These are phyloP conservation scores for Sugiyamaella valdiviana DNA, from an alignment of 805 yeast species.

Conservation along the genomic window DNA sequence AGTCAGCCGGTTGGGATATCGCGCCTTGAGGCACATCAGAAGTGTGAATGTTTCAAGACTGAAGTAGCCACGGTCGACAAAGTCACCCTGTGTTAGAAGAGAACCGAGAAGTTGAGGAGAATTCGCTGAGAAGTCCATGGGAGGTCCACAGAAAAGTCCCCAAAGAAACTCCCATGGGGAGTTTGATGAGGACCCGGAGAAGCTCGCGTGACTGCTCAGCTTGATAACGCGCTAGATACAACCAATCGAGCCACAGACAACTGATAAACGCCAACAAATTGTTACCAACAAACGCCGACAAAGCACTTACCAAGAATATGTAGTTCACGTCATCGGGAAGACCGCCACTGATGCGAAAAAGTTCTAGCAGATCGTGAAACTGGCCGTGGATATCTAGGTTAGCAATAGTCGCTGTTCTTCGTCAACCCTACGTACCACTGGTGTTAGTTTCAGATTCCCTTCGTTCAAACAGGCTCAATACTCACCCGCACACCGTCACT, in stretches of 20 bases:
- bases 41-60: constrained; percentile 89
- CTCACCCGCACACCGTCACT: constrained; percentile 75
- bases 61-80: constrained; percentile 97
- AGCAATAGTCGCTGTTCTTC: constrained; percentile 30
- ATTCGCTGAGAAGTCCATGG: no score
- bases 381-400: constrained; percentile 86
- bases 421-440: neutral
- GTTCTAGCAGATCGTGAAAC: constrained; percentile 86
- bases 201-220: no score
- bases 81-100: constrained; percentile 54
- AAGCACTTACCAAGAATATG: constrained; percentile 50
- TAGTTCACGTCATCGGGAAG: constrained; percentile 78
- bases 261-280: neutral
- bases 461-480: neutral
- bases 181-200: no score
- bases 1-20: constrained; percentile 77
- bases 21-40: constrained; percentile 87
- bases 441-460: constrained; percentile 3
- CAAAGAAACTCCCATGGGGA: no score
- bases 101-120: neutral
- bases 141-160: no score
- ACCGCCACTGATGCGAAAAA: constrained; percentile 89
- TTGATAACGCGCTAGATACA: no score
- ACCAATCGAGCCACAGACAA: neutral
- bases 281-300: neutral